These are phyloP conservation scores for Arctostaphylos glauca DNA, from an alignment of 148 eudicot species.

Conservation along the genomic window DNA sequence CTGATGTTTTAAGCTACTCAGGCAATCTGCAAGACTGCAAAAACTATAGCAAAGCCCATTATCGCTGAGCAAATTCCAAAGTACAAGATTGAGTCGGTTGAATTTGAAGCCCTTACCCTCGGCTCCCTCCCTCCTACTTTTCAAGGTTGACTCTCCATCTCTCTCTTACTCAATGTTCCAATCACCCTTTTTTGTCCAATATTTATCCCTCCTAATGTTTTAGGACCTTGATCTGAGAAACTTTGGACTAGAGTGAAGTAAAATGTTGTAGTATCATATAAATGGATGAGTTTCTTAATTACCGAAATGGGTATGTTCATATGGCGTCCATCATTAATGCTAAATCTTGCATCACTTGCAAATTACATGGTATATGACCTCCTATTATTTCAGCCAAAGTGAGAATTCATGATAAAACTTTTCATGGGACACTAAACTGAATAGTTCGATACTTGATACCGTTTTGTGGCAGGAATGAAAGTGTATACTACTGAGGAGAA, in stretches of 20 bases:
- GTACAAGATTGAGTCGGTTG: constrained; percentile 78
- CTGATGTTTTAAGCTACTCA: constrained; percentile 23
- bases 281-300: neutral
- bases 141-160: constrained; percentile 54
- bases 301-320: neutral
- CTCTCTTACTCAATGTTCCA: constrained; percentile 2
- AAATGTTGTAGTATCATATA: neutral
- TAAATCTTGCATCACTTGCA: constrained; percentile 1
- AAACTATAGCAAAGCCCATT: constrained; percentile 62
- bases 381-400: neutral
- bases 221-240: neutral
- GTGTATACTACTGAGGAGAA: constrained; percentile 84
- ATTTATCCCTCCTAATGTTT: neutral
- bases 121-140: constrained; percentile 88
- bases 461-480: constrained; percentile 69
- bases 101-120: constrained; percentile 67
- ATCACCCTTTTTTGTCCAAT: neutral
- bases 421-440: neutral
- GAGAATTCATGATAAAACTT: too few species aligned
- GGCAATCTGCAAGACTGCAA: constrained; percentile 89
- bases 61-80: constrained; percentile 92
- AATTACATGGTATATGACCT: neutral
- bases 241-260: neutral
- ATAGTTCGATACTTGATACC: neutral
- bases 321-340: neutral